Percentiles rank a stretch among this genome's conserved stretches.
Conservation (phyloP, 2,329 filamentous ascomycete species). For the Nothopassalora personata region DNA sequence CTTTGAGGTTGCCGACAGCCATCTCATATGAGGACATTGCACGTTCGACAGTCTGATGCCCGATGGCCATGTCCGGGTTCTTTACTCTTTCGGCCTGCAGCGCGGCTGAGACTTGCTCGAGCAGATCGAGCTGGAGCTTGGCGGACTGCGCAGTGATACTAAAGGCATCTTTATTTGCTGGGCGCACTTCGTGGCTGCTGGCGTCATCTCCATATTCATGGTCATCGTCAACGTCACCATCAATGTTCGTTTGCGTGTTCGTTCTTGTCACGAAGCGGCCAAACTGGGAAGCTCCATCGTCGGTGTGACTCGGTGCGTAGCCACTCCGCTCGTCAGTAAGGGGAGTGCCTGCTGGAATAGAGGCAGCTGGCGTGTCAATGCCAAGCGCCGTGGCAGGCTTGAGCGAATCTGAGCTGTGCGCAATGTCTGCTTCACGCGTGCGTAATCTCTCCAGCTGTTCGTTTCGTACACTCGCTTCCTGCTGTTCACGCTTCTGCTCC, state of each 20-base stretch:
- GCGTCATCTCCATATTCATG: constrained; percentile 77
- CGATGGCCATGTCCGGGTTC: constrained; percentile 67
- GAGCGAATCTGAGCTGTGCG: constrained; percentile 21
- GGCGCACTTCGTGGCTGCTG: constrained; percentile 67
- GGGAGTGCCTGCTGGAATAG: constrained; percentile 41
- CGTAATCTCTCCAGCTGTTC: constrained; percentile 57
- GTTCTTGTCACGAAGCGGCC: constrained; percentile 45
- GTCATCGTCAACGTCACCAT: constrained; percentile 58
- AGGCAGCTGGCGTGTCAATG: constrained; percentile 24
- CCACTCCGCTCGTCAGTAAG: constrained; percentile 53
- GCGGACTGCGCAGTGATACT: constrained; percentile 96
- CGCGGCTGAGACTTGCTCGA: constrained; percentile 79
- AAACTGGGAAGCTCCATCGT: constrained; percentile 45
- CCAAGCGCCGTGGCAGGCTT: constrained; percentile 37
- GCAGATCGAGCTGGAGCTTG: constrained; percentile 83
- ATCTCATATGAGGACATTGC: constrained; percentile 82
- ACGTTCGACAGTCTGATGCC: constrained; percentile 68
- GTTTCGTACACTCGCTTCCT: constrained; percentile 73
- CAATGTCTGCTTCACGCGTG: constrained; percentile 26
- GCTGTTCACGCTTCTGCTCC: constrained; percentile 70
- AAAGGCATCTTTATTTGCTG: constrained; percentile 83
- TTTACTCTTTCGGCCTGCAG: constrained; percentile 65
- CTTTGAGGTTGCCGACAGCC: constrained; percentile 80
- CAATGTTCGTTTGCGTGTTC: constrained; percentile 42
- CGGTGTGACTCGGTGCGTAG: constrained; percentile 52